Evolutionary conservation across 148 eudicot species (phyloP), one percentile per base, ranked within the genome.

Genomic region (Talinum fruticosum): DNA sequence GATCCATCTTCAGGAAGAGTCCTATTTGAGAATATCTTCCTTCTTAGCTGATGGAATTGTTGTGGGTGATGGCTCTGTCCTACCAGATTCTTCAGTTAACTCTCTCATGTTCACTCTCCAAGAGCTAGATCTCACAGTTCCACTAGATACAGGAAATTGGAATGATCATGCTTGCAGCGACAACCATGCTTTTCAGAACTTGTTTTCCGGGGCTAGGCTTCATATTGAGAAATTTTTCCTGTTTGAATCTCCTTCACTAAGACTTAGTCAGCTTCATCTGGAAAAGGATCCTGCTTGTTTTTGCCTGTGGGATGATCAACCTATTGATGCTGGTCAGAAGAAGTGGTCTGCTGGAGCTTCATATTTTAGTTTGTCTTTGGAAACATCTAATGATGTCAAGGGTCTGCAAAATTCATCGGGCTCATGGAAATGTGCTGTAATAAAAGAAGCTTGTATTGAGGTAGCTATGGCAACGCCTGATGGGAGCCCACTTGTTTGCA

Each of bases 241-340:
- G 53, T 85, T 66, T 32, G 94, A 96, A 78, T 88, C 90, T 45
- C 97, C 99, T 77, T 84, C 85, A 28, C 76, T 88, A 32, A 83
- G 77, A 51, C 86, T 91, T 72, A 78, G 70, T 47, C 85, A 90
- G 75, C 90, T 93, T 69, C 86, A 93, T 69, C 85, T 93, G 71
- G 92, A 90, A 77, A 96, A 93, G 54, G 99, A 96, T 85, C 93
- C 99, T 79, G 97, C 97, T 82, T 96, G 97, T 85, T 93, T 91
- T 79, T 91, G 93, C 84, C 91, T 96, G 37, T 96, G 99, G 97
- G 76, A 87, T 76, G 87, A 53, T 81, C 99, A 96, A 80, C 99
- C 99, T 21, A 66, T 96, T 86, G 99, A 96, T 89, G 88, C 94
- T 75, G 86, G 97, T 83, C 97, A 90, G 85, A 96, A 88, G 72